Evolutionary conservation across 2,329 filamentous ascomycete species (phyloP).

Genomic region (Nemania serpens): DNA sequence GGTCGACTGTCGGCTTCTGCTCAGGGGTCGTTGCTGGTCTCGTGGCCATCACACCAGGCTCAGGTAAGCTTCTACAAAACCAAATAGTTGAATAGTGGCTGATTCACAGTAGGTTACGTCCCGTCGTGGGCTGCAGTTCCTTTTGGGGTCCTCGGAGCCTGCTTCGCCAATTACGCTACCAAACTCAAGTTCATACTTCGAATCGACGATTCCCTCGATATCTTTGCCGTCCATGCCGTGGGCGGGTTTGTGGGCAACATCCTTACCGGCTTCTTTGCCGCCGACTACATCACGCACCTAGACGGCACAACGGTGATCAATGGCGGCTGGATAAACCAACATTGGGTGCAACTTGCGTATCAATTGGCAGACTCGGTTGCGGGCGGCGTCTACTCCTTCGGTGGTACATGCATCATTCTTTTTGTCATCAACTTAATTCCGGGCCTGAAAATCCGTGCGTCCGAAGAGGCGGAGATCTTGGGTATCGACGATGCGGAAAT

Average conservation of each 20-base stretch:
- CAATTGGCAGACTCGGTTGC: constrained; percentile 81
- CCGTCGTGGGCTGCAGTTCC: constrained; percentile 83
- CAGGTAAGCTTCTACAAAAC: constrained; percentile 53
- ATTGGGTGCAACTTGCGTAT: constrained; percentile 84
- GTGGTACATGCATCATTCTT: constrained; percentile 76
- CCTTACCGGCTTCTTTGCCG: constrained; percentile 80
- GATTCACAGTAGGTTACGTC: constrained; percentile 60
- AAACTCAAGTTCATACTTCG: constrained; percentile 85
- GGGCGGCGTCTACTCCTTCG: constrained; percentile 79
- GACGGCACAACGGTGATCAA: constrained; percentile 70
- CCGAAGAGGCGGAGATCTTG: constrained; percentile 77
- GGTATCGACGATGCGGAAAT: constrained; percentile 91
- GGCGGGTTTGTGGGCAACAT: constrained; percentile 81
- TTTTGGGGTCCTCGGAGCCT: constrained; percentile 76
- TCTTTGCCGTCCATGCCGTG: constrained; percentile 81
- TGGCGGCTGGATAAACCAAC: constrained; percentile 81
- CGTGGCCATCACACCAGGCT: constrained; percentile 86
- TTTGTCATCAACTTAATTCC: constrained; percentile 81
- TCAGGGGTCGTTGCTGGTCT: constrained; percentile 86
- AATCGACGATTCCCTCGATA: constrained; percentile 86
- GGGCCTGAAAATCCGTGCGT: constrained; percentile 73
- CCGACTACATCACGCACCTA: constrained; percentile 81
- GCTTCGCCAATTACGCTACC: constrained; percentile 85
- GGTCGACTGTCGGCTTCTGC: constrained; percentile 92
- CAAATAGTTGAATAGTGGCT: background rate